Conservation (phyloP, 352 stramenopile genomes). For the Phytophthora vignae region DNA sequence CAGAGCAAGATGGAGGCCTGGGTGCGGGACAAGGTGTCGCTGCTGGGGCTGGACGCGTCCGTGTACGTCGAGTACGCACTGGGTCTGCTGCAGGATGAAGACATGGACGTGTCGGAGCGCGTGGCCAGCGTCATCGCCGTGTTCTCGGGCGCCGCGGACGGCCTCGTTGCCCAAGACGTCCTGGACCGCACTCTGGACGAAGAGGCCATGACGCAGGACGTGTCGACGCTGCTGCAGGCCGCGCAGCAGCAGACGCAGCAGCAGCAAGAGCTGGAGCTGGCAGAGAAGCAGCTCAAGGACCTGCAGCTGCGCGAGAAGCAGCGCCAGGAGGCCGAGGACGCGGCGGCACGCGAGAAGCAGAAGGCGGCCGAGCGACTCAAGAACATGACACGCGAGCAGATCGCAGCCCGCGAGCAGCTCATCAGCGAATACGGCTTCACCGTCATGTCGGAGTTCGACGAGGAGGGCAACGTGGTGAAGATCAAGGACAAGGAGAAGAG, state of each 20-base stretch:
- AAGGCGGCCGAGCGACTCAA: conserved; percentile 64
- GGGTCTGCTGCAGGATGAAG: conserved; percentile 75
- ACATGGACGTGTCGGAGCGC: conserved; percentile 75
- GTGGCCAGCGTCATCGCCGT: conserved; percentile 71
- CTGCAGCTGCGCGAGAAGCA: conserved; percentile 67
- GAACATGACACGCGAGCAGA: conserved; percentile 83
- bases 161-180: conserved; percentile 48
- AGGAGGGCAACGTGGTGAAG: conserved; percentile 86
- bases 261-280: conserved; percentile 47
- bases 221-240: conserved; percentile 52
- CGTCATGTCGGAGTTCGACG: conserved; percentile 82
- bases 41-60: conserved; percentile 66
- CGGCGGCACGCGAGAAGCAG: conserved; percentile 60
- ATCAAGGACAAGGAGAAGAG: conserved; percentile 71
- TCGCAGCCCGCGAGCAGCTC: conserved; percentile 76
- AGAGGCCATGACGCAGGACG: conserved; percentile 55
- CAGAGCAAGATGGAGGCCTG: conserved; percentile 58
- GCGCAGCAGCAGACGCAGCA: conserved; percentile 44
- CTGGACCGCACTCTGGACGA: conserved; percentile 52
- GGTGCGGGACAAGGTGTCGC: conserved; percentile 64
- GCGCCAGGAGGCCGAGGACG: conserved; percentile 65
- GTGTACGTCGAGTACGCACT: conserved; percentile 84
- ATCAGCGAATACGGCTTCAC: conserved; percentile 85
- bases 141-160: conserved; percentile 66
- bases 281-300: conserved; percentile 61